Percentiles rank a stretch among this genome's conserved stretches.
phyloP scores from a whole-genome alignment of 352 stramenopile species.

The Discostella stelligera region DNA sequence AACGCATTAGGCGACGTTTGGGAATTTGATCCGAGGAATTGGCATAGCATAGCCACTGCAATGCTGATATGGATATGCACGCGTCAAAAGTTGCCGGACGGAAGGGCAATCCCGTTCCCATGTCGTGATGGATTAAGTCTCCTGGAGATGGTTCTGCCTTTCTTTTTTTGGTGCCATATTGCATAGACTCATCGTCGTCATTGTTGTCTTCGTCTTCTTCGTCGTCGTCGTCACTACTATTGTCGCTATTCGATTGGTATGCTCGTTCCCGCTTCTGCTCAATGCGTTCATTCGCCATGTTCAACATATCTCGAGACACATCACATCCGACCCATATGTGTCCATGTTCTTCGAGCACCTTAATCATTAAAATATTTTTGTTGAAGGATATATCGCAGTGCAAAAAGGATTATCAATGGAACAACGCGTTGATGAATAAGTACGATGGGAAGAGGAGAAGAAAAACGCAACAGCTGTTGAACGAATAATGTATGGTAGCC shows the following conservation, averaged over 20 bases:
- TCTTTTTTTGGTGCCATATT: not conserved
- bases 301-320: constrained; percentile 97
- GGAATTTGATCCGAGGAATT: constrained; percentile 94
- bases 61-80: constrained; percentile 98
- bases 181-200: constrained; percentile 38
- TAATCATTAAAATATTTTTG: constrained; percentile 25
- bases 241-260: constrained; percentile 7
- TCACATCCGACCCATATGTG: constrained; percentile 98
- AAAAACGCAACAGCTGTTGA: no score
- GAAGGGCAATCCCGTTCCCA: constrained; percentile 98
- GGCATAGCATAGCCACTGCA: constrained; percentile 99
- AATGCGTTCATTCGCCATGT: constrained; percentile 93
- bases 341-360: constrained; percentile 88
- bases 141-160: constrained; percentile 48
- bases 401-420: no score
- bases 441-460: no score
- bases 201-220: constrained; percentile 54
- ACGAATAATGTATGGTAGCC: constrained; percentile 15
- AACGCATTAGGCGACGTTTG: constrained; percentile 91
- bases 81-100: constrained; percentile 96
- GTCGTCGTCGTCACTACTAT: constrained; percentile 50
- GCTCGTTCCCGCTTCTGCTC: constrained; percentile 76
- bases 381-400: no score
- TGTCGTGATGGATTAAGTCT: constrained; percentile 88
- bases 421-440: no score